These are phyloP conservation scores for Smithsoniella earleae DNA, from an alignment of 163 green algal genomes.

Conservation along the genomic window DNA sequence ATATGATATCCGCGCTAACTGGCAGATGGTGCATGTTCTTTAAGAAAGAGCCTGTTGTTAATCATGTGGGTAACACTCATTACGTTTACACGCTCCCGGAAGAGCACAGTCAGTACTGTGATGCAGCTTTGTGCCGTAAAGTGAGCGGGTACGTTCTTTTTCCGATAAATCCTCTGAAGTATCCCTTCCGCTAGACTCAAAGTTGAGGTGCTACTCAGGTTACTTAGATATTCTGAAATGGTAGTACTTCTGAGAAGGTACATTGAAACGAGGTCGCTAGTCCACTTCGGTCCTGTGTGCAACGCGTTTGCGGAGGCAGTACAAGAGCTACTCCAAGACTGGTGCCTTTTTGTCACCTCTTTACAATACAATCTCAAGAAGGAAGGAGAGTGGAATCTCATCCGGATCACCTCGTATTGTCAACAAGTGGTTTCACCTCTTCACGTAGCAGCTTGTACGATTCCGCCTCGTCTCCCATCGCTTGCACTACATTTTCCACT, in stretches of 20 bases:
- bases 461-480: background rate
- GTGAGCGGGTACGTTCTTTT: background rate
- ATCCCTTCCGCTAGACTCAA: too few relatives aligned
- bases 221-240: too few relatives aligned
- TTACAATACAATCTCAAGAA: background rate
- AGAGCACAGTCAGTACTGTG: background rate
- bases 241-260: too few relatives aligned
- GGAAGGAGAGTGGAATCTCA: background rate
- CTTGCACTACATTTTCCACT: background rate
- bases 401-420: background rate
- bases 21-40: background rate
- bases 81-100: background rate
- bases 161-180: too few relatives aligned
- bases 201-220: too few relatives aligned
- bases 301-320: slow-evolving; percentile 23
- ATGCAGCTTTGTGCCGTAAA: background rate
- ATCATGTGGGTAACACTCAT: background rate
- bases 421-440: background rate
- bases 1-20: slow-evolving; percentile 4
- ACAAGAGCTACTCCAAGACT: background rate
- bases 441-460: background rate
- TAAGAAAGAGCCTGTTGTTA: background rate
- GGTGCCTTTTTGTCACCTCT: background rate
- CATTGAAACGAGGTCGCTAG: too few relatives aligned
- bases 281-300: slow-evolving; percentile 20